Evolutionary conservation across 495 filamentous ascomycete species (phyloP).

Genomic region (Penicillium bovifimosum): DNA sequence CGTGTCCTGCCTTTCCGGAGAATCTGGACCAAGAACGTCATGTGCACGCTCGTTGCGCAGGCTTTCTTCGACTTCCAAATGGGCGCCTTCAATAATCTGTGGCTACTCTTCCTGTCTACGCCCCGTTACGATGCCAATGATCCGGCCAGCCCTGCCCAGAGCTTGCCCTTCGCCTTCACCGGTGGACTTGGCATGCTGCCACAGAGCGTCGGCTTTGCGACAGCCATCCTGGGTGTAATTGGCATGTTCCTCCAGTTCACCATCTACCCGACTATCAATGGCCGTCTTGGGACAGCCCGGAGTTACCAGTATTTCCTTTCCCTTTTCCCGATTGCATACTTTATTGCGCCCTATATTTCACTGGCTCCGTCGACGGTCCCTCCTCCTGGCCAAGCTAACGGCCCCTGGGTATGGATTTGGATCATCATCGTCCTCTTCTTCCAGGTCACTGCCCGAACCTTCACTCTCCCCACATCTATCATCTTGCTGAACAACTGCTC

Average conservation of each 20-base stretch:
- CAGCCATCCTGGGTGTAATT: conserved; percentile 70
- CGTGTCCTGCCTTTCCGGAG: conserved; percentile 58
- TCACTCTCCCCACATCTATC: conserved; percentile 69
- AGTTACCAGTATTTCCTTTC: conserved; percentile 64
- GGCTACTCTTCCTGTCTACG: conserved; percentile 80
- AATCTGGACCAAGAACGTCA: conserved; percentile 76
- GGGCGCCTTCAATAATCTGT: conserved; percentile 76
- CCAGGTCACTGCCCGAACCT: conserved; percentile 75
- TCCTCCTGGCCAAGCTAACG: conserved; percentile 60
- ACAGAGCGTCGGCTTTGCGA: conserved; percentile 67
- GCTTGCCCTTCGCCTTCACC: conserved; percentile 66
- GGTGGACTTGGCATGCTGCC: conserved; percentile 76
- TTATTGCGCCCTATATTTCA: conserved; percentile 65
- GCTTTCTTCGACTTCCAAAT: conserved; percentile 71
- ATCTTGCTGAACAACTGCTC: conserved; percentile 82
- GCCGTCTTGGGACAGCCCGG: conserved; percentile 60
- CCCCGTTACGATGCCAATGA: conserved; percentile 57
- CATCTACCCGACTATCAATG: conserved; percentile 65
- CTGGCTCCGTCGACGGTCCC: conserved; percentile 57
- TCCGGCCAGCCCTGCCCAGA: conserved; percentile 36
- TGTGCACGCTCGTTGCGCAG: conserved; percentile 60
- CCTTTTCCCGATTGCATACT: conserved; percentile 71
- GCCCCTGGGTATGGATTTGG: conserved; percentile 58
- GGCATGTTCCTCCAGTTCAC: conserved; percentile 74
- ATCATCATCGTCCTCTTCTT: conserved; percentile 64